Evolutionary conservation across 2,329 filamentous ascomycete genomes (phyloP), one percentile per base, ranked within the genome.

Genomic region (Podosphaera xanthii): DNA sequence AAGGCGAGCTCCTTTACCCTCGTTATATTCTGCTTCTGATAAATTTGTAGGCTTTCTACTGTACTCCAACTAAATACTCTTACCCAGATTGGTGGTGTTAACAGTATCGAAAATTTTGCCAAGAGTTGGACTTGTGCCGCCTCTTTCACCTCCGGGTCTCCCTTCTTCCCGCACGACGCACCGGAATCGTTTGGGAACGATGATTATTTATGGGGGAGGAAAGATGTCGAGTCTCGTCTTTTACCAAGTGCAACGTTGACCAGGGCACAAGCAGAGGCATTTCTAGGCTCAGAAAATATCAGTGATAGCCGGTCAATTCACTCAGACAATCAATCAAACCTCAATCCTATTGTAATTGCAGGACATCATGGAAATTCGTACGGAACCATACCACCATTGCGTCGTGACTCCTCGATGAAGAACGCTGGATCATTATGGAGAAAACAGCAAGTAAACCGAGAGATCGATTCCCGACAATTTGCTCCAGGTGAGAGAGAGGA

Each of bases 21-120:
- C 40, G 40, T 14, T 12, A 4, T 14, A 40, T 12, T 8, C 10
- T 1, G 40, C 5, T 54, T 60, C 33, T 65, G 59, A 65, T 53
- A 42, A n/a, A 44, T 33, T 31, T 48, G 31, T 62, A 82, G 80
- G 61, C 79, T 79, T n/a, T 83, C 80, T 5, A 73, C 80, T 46
- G 77, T 76, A 38, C 74, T 78, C 62, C 75, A 76, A 40, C 70
- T 86, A 42, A 72, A 77, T 34, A 74, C 76, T 58, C 69, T 84
- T 59, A 75, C 78, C 64, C 83, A 94, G 61, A 83, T 87, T 55
- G 92, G 91, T 63, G 91, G 91, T 57, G 84, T 90, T 62, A 97
- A 97, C 74, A 94, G 87, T 71, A 86, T 97, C 66, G 84, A 92
- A 67, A 94, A 90, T 67, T 97, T 97, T 69, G 87, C 90, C 52